Evolutionary conservation across 2,329 filamentous ascomycete species (phyloP).

Genomic region (Gaeumannomyces tritici): DNA sequence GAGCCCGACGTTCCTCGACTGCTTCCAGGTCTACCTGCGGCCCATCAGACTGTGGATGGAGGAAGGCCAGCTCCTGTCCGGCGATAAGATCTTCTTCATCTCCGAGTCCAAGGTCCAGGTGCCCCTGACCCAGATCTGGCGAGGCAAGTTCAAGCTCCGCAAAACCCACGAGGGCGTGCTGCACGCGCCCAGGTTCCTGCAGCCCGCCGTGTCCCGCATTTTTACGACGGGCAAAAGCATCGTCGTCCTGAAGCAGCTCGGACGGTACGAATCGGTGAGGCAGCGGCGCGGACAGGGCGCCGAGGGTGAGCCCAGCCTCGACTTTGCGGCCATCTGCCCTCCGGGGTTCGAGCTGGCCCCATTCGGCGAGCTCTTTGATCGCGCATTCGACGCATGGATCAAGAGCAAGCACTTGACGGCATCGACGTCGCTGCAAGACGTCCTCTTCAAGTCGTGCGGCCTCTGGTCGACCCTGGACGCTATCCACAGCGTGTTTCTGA

Average conservation of each 20-base stretch:
- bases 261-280: conserved; percentile 33
- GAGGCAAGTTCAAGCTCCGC: conserved; percentile 61
- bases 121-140: conserved; percentile 62
- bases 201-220: conserved; percentile 58
- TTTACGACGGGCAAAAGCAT: conserved; percentile 86
- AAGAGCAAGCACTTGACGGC: conserved; percentile 63
- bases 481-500: conserved; percentile 66
- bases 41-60: conserved; percentile 82
- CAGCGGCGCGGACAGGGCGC: conserved; percentile 10
- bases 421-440: conserved; percentile 52
- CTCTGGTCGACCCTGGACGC: conserved; percentile 56
- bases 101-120: conserved; percentile 45
- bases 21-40: conserved; percentile 71
- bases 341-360: conserved; percentile 42
- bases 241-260: conserved; percentile 68
- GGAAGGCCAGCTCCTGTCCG: conserved; percentile 55
- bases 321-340: conserved; percentile 47
- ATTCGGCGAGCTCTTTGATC: conserved; percentile 65
- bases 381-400: conserved; percentile 68
- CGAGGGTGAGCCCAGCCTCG: conserved; percentile 35
- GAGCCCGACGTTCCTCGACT: conserved; percentile 65
- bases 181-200: conserved; percentile 66
- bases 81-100: conserved; percentile 69
- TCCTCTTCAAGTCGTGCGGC: conserved; percentile 60
- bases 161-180: conserved; percentile 48